Conservation (phyloP, 768 basidiomycete genomes). For the Tephrocybe sp. region DNA sequence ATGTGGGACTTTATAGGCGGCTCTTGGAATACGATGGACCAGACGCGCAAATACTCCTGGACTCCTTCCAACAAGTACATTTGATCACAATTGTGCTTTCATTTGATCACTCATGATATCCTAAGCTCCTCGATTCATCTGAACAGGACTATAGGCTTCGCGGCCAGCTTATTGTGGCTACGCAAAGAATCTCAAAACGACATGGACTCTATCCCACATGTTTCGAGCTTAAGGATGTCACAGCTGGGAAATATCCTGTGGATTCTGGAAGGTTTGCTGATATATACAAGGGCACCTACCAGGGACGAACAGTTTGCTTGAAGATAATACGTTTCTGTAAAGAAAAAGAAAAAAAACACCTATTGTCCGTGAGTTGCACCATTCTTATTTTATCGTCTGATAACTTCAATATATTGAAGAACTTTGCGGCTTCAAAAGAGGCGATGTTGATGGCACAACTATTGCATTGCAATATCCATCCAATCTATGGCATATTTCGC, state of each 20-base stretch:
- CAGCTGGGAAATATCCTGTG: neutral
- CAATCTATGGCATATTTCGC: neutral
- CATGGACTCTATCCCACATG: neutral
- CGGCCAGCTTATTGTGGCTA: neutral
- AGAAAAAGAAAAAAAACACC: neutral
- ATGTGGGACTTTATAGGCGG: neutral
- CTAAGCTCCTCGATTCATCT: neutral
- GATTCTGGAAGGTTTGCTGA: neutral
- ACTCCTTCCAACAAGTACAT: neutral
- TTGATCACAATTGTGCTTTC: neutral
- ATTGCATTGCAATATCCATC: neutral
- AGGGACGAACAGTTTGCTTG: neutral
- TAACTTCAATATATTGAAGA: too few species aligned
- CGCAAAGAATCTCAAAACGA: neutral
- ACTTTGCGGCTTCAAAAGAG: neutral
- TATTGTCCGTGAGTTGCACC: neutral
- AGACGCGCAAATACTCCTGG: neutral
- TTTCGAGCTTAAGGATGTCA: neutral
- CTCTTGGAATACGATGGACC: neutral
- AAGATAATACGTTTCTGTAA: neutral
- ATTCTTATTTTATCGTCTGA: neutral
- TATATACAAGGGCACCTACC: neutral
- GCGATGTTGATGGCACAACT: neutral
- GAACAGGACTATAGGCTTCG: neutral
- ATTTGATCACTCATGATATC: neutral